These are phyloP conservation scores for Fusarium sp. DNA, from an alignment of 2,329 filamentous ascomycete species.

Conservation along the genomic window DNA sequence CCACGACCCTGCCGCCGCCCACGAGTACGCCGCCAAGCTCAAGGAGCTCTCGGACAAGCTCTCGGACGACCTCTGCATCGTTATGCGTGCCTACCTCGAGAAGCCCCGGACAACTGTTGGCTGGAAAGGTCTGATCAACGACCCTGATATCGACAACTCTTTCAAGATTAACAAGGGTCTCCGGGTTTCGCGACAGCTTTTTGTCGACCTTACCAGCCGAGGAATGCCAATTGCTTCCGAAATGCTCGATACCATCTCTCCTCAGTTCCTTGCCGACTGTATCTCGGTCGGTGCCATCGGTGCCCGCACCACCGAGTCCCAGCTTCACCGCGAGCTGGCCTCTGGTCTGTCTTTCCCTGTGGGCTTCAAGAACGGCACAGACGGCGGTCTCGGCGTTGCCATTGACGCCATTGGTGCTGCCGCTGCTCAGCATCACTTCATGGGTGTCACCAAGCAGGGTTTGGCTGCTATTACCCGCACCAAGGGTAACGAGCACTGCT, in stretches of 20 bases:
- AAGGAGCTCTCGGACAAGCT: constrained; percentile 81
- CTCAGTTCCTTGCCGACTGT: constrained; percentile 95
- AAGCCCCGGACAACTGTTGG: constrained; percentile 98
- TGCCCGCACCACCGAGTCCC: constrained; percentile 93
- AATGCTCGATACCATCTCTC: constrained; percentile 99
- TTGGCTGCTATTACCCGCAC: constrained; percentile 94
- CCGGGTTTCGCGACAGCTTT: constrained; percentile 88
- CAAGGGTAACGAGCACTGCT: constrained; percentile 93
- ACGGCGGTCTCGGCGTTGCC: constrained; percentile 87
- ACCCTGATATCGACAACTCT: constrained; percentile 95
- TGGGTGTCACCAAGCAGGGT: constrained; percentile 98
- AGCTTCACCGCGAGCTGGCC: constrained; percentile 94
- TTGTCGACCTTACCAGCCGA: constrained; percentile 82
- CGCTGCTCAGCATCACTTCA: constrained; percentile 90
- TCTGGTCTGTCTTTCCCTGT: constrained; percentile 96
- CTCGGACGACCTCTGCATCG: constrained; percentile 81
- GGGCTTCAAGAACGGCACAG: constrained; percentile 99
- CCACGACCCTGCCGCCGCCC: constrained; percentile 86
- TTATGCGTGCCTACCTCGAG: constrained; percentile 99
- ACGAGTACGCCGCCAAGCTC: constrained; percentile 86
- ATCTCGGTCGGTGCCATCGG: constrained; percentile 96
- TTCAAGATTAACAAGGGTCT: constrained; percentile 99
- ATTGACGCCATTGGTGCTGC: constrained; percentile 95
- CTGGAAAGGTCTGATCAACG: constrained; percentile 99
- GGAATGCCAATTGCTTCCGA: constrained; percentile 97